Evolutionary conservation across 345 rosid genomes (phyloP), one percentile per base, ranked within the genome.

Genomic region (Pugionium cornutum): DNA sequence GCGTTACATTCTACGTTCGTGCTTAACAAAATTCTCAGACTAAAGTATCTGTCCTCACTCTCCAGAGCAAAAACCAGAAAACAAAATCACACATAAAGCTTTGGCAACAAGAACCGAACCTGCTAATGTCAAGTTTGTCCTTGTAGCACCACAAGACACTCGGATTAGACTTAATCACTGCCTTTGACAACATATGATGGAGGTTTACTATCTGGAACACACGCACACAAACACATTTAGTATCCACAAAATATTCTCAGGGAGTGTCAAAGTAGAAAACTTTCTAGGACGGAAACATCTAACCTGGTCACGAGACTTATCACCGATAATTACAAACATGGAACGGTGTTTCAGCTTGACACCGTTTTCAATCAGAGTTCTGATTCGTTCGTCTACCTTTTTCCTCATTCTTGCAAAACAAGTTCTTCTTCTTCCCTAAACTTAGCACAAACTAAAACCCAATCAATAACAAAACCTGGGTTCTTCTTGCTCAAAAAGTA

Each of bases 111-210:
- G 56, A 76, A 27, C 0, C 11, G 11, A 62, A 92, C 99, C 99
- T 94, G 97, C 99, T 94, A 67, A 94, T 80, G 69, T 94, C 97
- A 40, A 94, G 91, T 62, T 88, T 85, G 55, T 88, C 91, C 82
- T 81, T 91, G 81, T 88, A 88, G 86, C 97, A 90, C 97, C 97
- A 94, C 58, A 94, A 70, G 62, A 90, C 91, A 54, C 77, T 77
- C 9, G 97, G 87, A 66, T 82, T 84, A 0, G 92, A 75, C 64
- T 88, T 86, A n/a, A 80, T 75, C 72, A 77, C 83, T 29, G 96
- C 78, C 74, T 94, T 90, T 65, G 87, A 83, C 58, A 84, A 69
- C 82, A 94, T 84, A 76, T 84, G 81, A 69, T 94, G 97, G 76
- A 94, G 92, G 78, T 90, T 90, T 57, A 94, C 92, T 68, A 94